Evolutionary conservation across 495 filamentous ascomycete species (phyloP), one percentile per base, ranked within the genome.

Genomic region (Tuber calosporum): DNA sequence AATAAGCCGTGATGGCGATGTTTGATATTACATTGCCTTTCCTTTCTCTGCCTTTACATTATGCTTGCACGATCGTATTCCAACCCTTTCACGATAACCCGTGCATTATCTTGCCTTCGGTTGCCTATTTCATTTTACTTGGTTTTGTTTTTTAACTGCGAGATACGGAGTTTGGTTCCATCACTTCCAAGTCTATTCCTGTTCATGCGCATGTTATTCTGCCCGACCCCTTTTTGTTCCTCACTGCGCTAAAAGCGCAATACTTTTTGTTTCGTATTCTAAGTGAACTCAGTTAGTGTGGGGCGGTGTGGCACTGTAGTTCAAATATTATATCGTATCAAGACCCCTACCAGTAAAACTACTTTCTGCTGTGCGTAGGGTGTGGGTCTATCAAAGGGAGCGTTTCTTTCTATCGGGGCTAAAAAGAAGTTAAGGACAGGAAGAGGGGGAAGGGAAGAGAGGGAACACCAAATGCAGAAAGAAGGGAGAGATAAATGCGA

Each of bases 51-150:
- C 53, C 26, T 15, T 62, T 13, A 62, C 11, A 15, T 26, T 2
- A 30, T 30, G 4, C 48, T 4, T 5, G 26, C 48, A 20, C 77
- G 48, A 67, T 70, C 7, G 39, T 15, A 15, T 73, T 66, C 34
- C 8, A 37, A 71, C 43, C 70, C 19, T 53, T 74, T 74, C 26
- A 67, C 26, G 53, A 67, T 74, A 30, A 38, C 40, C 48, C n/a
- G 38, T 73, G 6, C 48, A 39, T 38, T 38, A 39, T 74, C 38
- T 34, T 66, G 58, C 42, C 39, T 73, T 66, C 22, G 6, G 17
- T 66, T 73, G 30, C 39, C 30, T 9, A 1, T 53, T 45, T 73
- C 26, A 3, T 34, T 26, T 38, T 19, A 34, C 17, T 20, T 66
- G 26, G 45, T 4, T 17, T 43, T 43, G 1, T 19, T 67, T 4